Base-by-base conservation (phyloP, 1,284 basidiomycete genomes). In the Stereum hirsutum region DNA sequence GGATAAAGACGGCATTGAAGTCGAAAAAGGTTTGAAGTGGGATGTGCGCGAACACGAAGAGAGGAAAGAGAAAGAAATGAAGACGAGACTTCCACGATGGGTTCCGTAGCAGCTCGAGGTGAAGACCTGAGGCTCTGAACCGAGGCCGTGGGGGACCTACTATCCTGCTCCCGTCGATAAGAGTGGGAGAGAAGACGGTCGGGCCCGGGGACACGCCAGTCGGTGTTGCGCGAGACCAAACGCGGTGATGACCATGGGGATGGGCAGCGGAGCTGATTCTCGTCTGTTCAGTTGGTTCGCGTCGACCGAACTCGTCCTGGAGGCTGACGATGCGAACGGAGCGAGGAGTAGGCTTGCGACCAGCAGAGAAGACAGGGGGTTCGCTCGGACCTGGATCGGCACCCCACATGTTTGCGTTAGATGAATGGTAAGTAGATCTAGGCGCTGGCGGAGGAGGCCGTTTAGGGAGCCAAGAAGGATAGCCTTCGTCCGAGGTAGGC, bases 11-110 rank as follows among this genome's bases (percentile, higher is more conserved):
- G 55, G 78, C 76, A 57, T 88, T 88, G 61, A 89, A 86, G 56
- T 89, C 86, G 57, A 89, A 78, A 55, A 81, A 89, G 2, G 81
- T 78, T 61, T 89, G 86, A 14, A 86, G 57, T 17, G 76, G 76
- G 34, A 89, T 64, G 56, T 86, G 81, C 17, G 72, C 76, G 57
- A 88, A 78, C 4, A 78, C 70, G 51, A 86, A 62, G 26, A 88
- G 37, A 19, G 81, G 82, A 56, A 77, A 79, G 23, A 83, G 53
- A 53, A 73, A 78, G 59, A 77, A 88, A 57, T 79, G 78, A 28
- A 82, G 52, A 48, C 66, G 74, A 49, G 72, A 71, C 52, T 64
- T 65, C 54, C 61, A 56, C 24, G 72, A 74, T 2, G 82, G 82
- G 54, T 71, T 75, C 48, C 73, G 72, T 45, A 88, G 55, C 28